A percentile compares a stretch with the other conserved stretches of the same genome.
These are phyloP conservation scores for Brassica balearica DNA, from an alignment of 441 rosid genomes.

Conservation along the genomic window DNA sequence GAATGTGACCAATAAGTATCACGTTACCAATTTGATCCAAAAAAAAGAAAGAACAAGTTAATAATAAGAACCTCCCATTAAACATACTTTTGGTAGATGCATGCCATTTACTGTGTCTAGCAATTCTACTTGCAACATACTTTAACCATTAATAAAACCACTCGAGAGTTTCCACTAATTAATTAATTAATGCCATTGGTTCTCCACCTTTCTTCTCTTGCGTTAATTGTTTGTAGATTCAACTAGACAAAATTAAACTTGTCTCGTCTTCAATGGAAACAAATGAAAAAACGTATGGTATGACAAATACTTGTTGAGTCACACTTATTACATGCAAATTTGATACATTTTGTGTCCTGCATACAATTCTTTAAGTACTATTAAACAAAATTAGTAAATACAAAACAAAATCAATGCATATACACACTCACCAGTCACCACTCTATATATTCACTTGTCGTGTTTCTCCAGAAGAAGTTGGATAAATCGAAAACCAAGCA, in stretches of 20 bases:
- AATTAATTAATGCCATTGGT: background rate
- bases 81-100: background rate
- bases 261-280: background rate
- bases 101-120: background rate
- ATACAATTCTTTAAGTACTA: background rate
- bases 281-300: background rate
- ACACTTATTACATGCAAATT: slow-evolving; percentile 1
- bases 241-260: background rate
- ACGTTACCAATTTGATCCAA: too few species aligned
- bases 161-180: background rate
- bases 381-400: background rate
- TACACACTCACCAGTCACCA: background rate
- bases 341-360: background rate
- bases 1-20: background rate
- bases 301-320: background rate
- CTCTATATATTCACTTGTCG: slow-evolving; percentile 20
- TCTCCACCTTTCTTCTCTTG: background rate
- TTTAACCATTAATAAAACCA: too few species aligned
- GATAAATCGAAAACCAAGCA: slow-evolving; percentile 48
- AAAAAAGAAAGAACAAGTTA: background rate
- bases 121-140: background rate
- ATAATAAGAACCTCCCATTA: too few species aligned
- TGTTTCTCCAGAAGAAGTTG: slow-evolving; percentile 21
- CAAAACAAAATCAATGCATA: background rate
- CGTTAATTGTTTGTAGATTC: too few species aligned